A percentile compares a stretch with the other conserved stretches of the same genome.
These are phyloP conservation scores for Clitopilus hobsonii DNA, from an alignment of 768 basidiomycete species.

Conservation along the genomic window DNA sequence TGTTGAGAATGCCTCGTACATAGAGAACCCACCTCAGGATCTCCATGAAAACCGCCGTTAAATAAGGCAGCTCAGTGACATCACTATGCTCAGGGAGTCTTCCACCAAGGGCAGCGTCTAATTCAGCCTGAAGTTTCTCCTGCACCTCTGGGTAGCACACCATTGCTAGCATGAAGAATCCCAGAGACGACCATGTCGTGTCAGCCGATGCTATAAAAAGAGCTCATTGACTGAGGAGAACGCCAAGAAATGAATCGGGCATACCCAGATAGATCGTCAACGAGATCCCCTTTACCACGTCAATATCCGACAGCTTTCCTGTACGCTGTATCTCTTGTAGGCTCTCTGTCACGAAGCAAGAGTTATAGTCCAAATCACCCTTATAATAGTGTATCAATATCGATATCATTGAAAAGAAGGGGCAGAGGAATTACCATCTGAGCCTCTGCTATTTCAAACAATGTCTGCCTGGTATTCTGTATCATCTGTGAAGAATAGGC, in stretches of 20 bases:
- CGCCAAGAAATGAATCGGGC: neutral
- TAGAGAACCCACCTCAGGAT: constrained; percentile 3
- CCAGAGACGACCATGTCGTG: constrained; percentile 4
- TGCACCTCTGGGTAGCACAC: constrained; percentile 11
- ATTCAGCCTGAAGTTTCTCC: constrained; percentile 5
- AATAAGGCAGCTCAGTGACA: constrained; percentile 7
- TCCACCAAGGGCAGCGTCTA: constrained; percentile 11
- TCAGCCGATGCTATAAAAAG: neutral
- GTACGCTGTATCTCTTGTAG: too few species aligned
- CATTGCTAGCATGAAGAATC: constrained; percentile 9
- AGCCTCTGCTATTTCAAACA: constrained; percentile 5
- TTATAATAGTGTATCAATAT: too few species aligned
- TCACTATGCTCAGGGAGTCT: constrained; percentile 12
- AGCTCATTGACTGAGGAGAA: neutral
- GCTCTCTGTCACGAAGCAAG: too few species aligned
- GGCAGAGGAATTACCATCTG: too few species aligned
- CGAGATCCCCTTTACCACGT: too few species aligned
- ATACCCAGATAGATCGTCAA: constrained; percentile 13
- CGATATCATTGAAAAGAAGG: too few species aligned
- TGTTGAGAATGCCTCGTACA: neutral
- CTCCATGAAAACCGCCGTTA: constrained; percentile 11
- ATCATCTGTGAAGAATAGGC: neutral
- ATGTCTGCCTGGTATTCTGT: neutral
- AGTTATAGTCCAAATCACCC: too few species aligned
- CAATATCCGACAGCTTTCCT: too few species aligned